Evolutionary conservation across 805 yeast species (phyloP).

Genomic region (Zygotorulaspora florentina): DNA sequence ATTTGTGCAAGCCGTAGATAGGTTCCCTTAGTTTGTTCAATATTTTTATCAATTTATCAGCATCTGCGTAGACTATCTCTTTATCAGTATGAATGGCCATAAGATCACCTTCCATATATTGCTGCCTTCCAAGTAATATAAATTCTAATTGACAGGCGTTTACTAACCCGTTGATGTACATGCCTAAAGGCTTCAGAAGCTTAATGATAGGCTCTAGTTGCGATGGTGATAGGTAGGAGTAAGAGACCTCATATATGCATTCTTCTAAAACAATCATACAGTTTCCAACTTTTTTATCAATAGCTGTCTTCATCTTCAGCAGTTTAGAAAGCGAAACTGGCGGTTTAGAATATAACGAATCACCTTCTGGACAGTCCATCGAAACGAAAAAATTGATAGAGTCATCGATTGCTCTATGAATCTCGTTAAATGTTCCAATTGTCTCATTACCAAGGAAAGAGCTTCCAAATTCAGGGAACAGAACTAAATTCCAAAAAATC

Average conservation of each 20-base stretch:
- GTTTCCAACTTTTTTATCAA: conserved; percentile 34
- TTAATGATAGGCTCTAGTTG: conserved; percentile 37
- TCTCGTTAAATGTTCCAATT: conserved; percentile 38
- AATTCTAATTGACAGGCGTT: conserved; percentile 48
- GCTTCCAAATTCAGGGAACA: conserved; percentile 53
- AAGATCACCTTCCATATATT: conserved; percentile 15
- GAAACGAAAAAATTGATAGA: conserved; percentile 40
- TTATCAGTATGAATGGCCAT: conserved; percentile 24
- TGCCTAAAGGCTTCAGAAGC: conserved; percentile 32
- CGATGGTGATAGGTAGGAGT: conserved; percentile 44
- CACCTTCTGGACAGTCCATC: conserved; percentile 14
- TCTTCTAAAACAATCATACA: conserved; percentile 43
- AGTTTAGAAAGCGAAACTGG: conserved; percentile 33
- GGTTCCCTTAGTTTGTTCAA: conserved; percentile 33
- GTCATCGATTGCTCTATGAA: conserved; percentile 39
- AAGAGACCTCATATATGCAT: conserved; percentile 47
- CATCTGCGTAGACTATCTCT: conserved; percentile 38
- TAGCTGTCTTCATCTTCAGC: conserved; percentile 32
- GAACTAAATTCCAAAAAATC: conserved; percentile 39
- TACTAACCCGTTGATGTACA: conserved; percentile 40
- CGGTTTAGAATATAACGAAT: conserved; percentile 19
- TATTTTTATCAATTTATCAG: conserved; percentile 31
- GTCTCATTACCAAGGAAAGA: conserved; percentile 44
- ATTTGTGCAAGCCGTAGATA: conserved; percentile 34
- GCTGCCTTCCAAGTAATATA: conserved; percentile 32